phyloP scores from a whole-genome alignment of 352 stramenopile genomes.

The Halophytophthora batemanensis region DNA sequence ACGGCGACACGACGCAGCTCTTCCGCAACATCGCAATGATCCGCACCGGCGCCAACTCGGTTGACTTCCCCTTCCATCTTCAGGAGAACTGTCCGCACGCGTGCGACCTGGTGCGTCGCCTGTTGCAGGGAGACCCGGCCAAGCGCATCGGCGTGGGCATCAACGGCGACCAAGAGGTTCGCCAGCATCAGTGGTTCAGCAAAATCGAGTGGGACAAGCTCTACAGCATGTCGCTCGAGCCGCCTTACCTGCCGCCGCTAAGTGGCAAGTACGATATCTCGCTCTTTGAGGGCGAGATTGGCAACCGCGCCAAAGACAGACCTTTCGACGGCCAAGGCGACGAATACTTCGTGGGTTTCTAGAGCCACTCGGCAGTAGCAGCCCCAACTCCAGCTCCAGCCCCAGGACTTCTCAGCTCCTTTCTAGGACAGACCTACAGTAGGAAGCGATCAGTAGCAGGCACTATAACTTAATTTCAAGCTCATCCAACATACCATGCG shows the following conservation, averaged over 20 bases:
- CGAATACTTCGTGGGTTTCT: slow-evolving; percentile 74
- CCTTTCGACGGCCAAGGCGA: slow-evolving; percentile 66
- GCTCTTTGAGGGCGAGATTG: slow-evolving; percentile 73
- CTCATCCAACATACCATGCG: neutral
- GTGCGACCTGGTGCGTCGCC: slow-evolving; percentile 87
- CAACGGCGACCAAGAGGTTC: slow-evolving; percentile 64
- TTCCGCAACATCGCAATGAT: slow-evolving; percentile 97
- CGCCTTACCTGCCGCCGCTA: slow-evolving; percentile 63
- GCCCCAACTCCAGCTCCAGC: too few relatives aligned
- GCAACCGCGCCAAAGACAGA: slow-evolving; percentile 62
- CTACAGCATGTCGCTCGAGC: slow-evolving; percentile 48
- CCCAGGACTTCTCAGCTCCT: too few relatives aligned
- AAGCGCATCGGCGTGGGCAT: slow-evolving; percentile 76
- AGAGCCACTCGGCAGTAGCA: too few relatives aligned
- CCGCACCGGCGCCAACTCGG: slow-evolving; percentile 74
- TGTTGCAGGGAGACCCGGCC: slow-evolving; percentile 87
- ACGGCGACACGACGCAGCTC: slow-evolving; percentile 93
- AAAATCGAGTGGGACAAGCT: slow-evolving; percentile 79
- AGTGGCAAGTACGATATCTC: slow-evolving; percentile 69
- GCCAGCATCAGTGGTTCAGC: slow-evolving; percentile 68
- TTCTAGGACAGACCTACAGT: neutral
- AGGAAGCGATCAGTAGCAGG: slow-evolving; percentile 4
- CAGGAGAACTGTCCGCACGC: slow-evolving; percentile 61
- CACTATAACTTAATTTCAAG: slow-evolving; percentile 20
- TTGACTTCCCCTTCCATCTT: slow-evolving; percentile 70